These are phyloP conservation scores for Hura crepitans DNA, from an alignment of 441 rosid species.

Conservation along the genomic window DNA sequence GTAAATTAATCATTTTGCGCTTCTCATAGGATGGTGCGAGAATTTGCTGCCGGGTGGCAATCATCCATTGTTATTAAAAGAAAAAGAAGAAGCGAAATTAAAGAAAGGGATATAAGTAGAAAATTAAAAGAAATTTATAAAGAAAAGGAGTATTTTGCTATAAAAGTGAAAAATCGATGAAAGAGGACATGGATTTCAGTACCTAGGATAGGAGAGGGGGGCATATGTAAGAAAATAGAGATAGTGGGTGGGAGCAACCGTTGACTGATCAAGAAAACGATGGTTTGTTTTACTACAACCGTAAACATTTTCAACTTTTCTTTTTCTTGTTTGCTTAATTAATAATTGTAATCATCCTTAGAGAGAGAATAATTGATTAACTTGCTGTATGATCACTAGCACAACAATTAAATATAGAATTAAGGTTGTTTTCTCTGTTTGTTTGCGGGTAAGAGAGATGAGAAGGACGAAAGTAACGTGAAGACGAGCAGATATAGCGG, in stretches of 20 bases:
- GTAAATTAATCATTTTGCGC: no score
- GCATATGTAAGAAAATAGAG: no score
- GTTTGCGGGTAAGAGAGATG: background rate
- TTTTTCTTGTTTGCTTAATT: background rate
- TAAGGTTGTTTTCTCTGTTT: constrained; percentile 17
- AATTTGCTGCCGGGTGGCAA: no score
- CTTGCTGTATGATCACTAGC: constrained; percentile 7
- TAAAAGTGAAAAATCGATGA: background rate
- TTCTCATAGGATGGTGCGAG: background rate
- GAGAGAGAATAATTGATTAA: constrained; percentile 4
- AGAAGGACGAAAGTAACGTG: constrained; percentile 14
- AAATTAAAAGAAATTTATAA: no score
- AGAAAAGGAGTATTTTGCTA: background rate
- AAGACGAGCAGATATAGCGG: constrained; percentile 16
- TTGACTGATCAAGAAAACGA: constrained; percentile 32
- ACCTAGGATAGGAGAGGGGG: background rate
- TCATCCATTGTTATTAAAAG: no score
- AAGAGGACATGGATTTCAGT: constrained; percentile 19
- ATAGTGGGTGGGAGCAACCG: constrained; percentile 20
- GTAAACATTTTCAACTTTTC: background rate
- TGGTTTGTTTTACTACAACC: constrained; percentile 15
- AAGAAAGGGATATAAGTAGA: no score
- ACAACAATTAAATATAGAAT: background rate
- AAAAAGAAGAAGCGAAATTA: no score
- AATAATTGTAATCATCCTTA: background rate